Base-by-base conservation (phyloP, 2,329 filamentous ascomycete species). In the Epichloe hybrida region DNA sequence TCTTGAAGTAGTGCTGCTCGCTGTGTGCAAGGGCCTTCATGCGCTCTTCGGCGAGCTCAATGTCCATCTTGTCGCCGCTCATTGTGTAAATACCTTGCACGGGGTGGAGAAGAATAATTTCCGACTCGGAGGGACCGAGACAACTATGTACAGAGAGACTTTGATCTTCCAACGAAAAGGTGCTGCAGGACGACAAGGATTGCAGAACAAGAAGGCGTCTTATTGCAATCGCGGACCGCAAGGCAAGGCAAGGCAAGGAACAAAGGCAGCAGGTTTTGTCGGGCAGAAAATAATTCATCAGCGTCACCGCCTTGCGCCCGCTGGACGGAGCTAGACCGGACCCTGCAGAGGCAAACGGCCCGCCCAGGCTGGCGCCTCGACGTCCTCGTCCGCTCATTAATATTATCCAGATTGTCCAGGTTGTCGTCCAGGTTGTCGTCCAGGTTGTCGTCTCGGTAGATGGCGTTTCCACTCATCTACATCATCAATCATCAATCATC, bases 1-100 rank as follows among this genome's bases (percentile, higher is more conserved):
- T 95, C 74, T 96, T 97, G 76, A 97, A 97, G 77, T 97, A 98
- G 71, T 97, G 93, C 70, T 94, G 89, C 77, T 98, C 93, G 57
- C 90, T 93, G 73, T 95, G 90, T 67, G 87, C 85, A 79, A 95
- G 83, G 61, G 73, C 68, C 66, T 83, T 81, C 69, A 86, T 76
- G 69, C 74, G 73, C 65, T 76, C 67, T 72, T 83, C 79, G 46
- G 78, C 79, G 57, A 71, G 66, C 63, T 79, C 77, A 53, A 81
- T 71, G 43, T 80, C 78, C 75, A 78, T 80, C 54, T 72, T 73
- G 54, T 72, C 70, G 58, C 71, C 69, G 59, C 64, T 67, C 73
- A 77, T 76, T 36, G 54, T 69, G 51, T 35, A 39, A 43, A 48
- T 49, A 34, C 31, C 38, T 21, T 34, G 7, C n/a, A n/a, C 35